Conservation (phyloP, 768 basidiomycete genomes). For the Cystobasidiopsis lactophilus region DNA sequence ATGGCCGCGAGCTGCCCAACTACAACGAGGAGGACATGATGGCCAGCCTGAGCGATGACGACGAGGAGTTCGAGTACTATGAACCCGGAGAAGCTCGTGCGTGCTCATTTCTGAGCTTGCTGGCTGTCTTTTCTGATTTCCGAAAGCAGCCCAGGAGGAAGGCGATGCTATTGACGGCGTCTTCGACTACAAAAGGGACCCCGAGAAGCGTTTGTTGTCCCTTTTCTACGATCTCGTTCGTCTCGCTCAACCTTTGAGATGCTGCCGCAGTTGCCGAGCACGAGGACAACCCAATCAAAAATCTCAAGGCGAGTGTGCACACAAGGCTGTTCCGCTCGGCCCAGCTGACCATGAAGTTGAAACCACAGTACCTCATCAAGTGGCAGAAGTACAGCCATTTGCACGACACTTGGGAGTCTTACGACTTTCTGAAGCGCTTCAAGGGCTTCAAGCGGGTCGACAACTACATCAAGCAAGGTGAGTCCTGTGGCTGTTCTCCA, state of each 20-base stretch:
- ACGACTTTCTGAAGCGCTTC: slow-evolving; percentile 85
- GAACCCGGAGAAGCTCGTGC: background rate
- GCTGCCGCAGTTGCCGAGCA: slow-evolving; percentile 34
- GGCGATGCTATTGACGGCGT: slow-evolving; percentile 73
- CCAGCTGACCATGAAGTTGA: background rate
- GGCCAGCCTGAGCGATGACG: slow-evolving; percentile 1
- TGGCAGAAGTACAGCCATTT: slow-evolving; percentile 97
- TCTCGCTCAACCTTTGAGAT: slow-evolving; percentile 35
- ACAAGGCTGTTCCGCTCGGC: slow-evolving; percentile 43
- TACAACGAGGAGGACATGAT: slow-evolving; percentile 16
- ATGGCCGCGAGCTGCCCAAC: slow-evolving; percentile 15
- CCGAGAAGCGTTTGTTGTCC: slow-evolving; percentile 33
- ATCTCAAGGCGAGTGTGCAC: slow-evolving; percentile 35
- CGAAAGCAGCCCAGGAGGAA: slow-evolving; percentile 1
- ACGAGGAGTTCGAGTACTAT: background rate
- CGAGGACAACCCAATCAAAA: background rate
- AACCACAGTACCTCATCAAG: slow-evolving; percentile 68
- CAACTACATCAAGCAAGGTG: slow-evolving; percentile 73
- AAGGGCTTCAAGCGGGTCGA: slow-evolving; percentile 91
- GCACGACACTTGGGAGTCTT: slow-evolving; percentile 97
- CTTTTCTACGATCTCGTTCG: slow-evolving; percentile 18
- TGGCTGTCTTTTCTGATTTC: background rate
- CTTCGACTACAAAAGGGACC: slow-evolving; percentile 64
- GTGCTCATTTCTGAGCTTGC: background rate
- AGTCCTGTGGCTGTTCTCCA: background rate